Evolutionary conservation across 208 protist genomes (phyloP).

Genomic region (Leishmania tropica): DNA sequence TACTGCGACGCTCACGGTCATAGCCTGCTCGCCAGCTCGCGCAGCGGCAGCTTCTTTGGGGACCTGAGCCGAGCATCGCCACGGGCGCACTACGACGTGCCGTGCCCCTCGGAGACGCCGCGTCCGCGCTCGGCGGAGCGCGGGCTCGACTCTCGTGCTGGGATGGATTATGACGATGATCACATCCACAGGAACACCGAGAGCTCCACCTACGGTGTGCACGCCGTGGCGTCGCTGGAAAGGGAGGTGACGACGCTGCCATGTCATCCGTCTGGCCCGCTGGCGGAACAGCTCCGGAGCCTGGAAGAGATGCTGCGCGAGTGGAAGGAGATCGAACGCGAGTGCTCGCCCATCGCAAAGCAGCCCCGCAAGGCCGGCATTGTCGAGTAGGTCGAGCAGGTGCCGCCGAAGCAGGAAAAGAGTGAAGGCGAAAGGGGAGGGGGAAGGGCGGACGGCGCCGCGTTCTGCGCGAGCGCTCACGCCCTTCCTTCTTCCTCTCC

Average conservation of each 20-base stretch:
- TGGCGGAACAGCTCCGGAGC: conserved; percentile 35
- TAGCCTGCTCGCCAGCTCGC: conserved; percentile 10
- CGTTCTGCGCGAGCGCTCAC: background rate
- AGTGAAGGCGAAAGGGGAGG: background rate
- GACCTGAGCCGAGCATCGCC: conserved; percentile 8
- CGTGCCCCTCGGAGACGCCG: background rate
- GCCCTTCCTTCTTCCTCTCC: background rate
- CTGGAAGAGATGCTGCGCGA: conserved; percentile 49
- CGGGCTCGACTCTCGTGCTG: background rate
- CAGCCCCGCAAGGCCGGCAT: background rate
- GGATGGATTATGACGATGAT: background rate
- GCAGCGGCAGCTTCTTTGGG: conserved; percentile 13
- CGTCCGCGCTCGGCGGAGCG: background rate
- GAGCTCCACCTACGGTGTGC: background rate
- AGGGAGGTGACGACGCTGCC: background rate
- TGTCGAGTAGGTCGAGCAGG: background rate
- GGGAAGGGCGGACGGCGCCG: background rate
- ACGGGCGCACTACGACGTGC: background rate
- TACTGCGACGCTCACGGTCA: background rate
- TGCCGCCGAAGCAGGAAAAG: background rate
- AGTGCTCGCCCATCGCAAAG: conserved; percentile 30
- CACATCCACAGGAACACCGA: background rate
- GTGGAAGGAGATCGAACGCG: conserved; percentile 54
- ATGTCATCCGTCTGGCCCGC: conserved; percentile 5
- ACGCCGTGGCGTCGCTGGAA: background rate